Base-by-base conservation (phyloP, 257 asterid species). In the Phtheirospermum japonicum region DNA sequence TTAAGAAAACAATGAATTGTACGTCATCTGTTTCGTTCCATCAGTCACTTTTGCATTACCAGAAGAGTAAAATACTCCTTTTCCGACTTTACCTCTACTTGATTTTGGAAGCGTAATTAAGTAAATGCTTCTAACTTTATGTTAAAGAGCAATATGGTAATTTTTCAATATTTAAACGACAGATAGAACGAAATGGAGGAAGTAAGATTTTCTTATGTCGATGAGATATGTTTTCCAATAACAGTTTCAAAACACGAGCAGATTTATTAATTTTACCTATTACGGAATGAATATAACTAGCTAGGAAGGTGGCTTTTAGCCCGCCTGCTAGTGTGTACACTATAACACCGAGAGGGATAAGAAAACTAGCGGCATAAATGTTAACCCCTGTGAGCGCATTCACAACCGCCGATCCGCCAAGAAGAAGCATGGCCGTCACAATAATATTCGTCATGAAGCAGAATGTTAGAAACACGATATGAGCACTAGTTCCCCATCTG, bases 401-500 rank as follows among this genome's bases (percentile, higher is more conserved):
- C 67, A 88, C 96, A 0, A 90, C 95, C 3, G 96, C 95, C 1
- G 98, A 90, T 43, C 98, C 98, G 19, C 98, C 96, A 5, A 90
- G 98, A 45, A 90, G 94, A 55, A 90, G 85, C 98, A 90, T 90
- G 59, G 98, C 98, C 4, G 96, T 90, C 6, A 90, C 98, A 16
- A 84, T 90, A 17, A 88, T 84, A 72, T 90, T 88, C 6, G 96
- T 90, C 90, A 84, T 58, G 82, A 90, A 86, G 81, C 98, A 90
- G 82, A 90, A 90, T 1, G 76, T 77, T 34, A 90, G 84, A 72
- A 88, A 90, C 37, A 90, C 92, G 5, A 88, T 59, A 70, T 88
- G 98, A 67, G 98, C 95, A 4, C 84, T 76, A 34, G 96, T 88
- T 71, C 98, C 98, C 96, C 96, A 90, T 76, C 97, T 87, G 80